phyloP scores from a whole-genome alignment of 2,329 filamentous ascomycete genomes.

The Exophiala bonariae region DNA sequence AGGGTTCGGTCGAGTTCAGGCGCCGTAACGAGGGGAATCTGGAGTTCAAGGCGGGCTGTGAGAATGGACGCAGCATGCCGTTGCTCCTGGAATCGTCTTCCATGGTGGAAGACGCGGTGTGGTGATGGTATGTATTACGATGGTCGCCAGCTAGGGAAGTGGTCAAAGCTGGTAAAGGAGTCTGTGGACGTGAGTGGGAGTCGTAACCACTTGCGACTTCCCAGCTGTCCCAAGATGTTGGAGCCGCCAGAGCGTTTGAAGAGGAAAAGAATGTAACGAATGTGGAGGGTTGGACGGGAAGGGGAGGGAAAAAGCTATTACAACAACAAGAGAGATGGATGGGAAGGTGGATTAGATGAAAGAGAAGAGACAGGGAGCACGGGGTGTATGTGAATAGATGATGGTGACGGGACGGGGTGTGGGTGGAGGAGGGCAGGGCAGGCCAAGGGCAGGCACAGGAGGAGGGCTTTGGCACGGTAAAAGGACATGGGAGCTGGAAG shows the following conservation, averaged over 20 bases:
- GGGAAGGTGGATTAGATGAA: too few relatives aligned
- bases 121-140: constrained; percentile 2
- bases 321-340: neutral
- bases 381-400: too few relatives aligned
- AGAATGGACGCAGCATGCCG: constrained; percentile 25
- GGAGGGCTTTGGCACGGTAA: too few relatives aligned
- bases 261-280: constrained; percentile 8
- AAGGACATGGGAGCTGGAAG: too few relatives aligned
- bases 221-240: constrained; percentile 26
- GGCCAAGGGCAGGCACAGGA: too few relatives aligned
- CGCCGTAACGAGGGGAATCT: constrained; percentile 29
- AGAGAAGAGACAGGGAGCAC: too few relatives aligned
- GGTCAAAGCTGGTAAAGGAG: constrained; percentile 7
- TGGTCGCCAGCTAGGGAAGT: constrained; percentile 8
- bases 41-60: constrained; percentile 26
- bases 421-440: too few relatives aligned
- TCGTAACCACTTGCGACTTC: constrained; percentile 27
- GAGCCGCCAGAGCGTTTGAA: constrained; percentile 18
- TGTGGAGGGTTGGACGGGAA: constrained; percentile 10
- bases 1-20: constrained; percentile 27
- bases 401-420: too few relatives aligned
- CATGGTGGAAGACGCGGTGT: constrained; percentile 13
- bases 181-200: constrained; percentile 20
- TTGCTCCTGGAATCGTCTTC: constrained; percentile 24
- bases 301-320: constrained; percentile 11